These are phyloP conservation scores for Oemleria cerasiformis DNA, from an alignment of 306 rosid species.

Conservation along the genomic window DNA sequence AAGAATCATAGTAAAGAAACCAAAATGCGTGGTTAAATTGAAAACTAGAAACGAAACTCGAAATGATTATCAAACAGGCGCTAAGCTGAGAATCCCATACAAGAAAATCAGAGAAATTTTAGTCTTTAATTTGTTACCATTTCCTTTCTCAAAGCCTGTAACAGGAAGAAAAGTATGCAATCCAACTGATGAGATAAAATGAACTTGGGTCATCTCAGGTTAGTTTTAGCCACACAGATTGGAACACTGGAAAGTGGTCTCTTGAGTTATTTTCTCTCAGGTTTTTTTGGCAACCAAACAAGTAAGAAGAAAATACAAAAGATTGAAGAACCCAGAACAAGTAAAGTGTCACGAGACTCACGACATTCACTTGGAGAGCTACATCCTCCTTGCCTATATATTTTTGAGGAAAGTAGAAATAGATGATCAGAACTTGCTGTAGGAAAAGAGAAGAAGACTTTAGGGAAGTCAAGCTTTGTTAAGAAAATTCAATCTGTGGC, in stretches of 20 bases:
- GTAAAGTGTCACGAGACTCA: too few species aligned
- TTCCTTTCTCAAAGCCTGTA: background rate
- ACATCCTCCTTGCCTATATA: background rate
- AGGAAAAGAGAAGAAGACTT: conserved; percentile 21
- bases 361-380: background rate
- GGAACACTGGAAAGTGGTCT: background rate
- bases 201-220: background rate
- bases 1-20: background rate
- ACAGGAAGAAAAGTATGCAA: background rate
- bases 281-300: background rate
- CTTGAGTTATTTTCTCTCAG: background rate
- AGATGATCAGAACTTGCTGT: background rate
- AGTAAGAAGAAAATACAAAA: background rate
- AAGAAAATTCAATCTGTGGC: conserved; percentile 9
- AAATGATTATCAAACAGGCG: too few species aligned
- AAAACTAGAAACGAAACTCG: too few species aligned
- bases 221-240: background rate
- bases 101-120: background rate
- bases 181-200: background rate
- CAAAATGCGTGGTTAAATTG: conserved; percentile 1
- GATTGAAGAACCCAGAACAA: background rate
- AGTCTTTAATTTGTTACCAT: background rate
- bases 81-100: too few species aligned
- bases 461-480: conserved; percentile 23
- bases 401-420: background rate